Percentiles rank a stretch among this genome's conserved stretches.
Conservation (phyloP, 2,329 filamentous ascomycete species). For the Penicillium sp. region DNA sequence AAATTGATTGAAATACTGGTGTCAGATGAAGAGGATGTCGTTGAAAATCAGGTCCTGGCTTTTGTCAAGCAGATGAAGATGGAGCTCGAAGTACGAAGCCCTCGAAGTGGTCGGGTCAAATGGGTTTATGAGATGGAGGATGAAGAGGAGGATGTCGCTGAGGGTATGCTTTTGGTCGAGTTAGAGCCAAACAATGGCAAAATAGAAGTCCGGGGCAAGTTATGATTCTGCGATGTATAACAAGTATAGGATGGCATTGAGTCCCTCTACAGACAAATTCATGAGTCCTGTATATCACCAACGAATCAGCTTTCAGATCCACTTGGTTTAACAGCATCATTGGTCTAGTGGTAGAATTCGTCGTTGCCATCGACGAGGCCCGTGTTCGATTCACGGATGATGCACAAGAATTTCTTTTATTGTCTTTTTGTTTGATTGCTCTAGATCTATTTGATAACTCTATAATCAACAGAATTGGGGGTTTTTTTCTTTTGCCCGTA, state of each 20-base stretch:
- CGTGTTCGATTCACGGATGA: constrained; percentile 50
- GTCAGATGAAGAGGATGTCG: no score
- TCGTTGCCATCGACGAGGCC: constrained; percentile 50
- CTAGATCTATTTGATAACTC: no score
- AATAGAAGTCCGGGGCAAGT: constrained; percentile 31
- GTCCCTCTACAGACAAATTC: background rate
- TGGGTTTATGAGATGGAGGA: constrained; percentile 58
- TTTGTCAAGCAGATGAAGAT: constrained; percentile 69
- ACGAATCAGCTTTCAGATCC: constrained; percentile 10
- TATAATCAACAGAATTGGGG: no score
- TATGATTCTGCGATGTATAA: constrained; percentile 15
- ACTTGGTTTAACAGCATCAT: constrained; percentile 33
- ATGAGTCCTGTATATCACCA: background rate
- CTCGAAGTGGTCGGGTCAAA: constrained; percentile 48
- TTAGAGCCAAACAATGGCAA: constrained; percentile 38
- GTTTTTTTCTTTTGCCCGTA: no score
- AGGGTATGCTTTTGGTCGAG: constrained; percentile 55
- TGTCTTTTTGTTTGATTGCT: no score
- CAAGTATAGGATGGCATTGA: background rate
- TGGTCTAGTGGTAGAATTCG: constrained; percentile 49
- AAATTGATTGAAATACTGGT: constrained; percentile 56
- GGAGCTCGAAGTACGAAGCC: constrained; percentile 62
- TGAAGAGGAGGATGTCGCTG: constrained; percentile 52
- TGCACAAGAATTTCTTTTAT: constrained; percentile 22
- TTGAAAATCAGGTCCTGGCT: constrained; percentile 47